phyloP scores from a whole-genome alignment of 768 basidiomycete genomes.

The Agaricus blazei region DNA sequence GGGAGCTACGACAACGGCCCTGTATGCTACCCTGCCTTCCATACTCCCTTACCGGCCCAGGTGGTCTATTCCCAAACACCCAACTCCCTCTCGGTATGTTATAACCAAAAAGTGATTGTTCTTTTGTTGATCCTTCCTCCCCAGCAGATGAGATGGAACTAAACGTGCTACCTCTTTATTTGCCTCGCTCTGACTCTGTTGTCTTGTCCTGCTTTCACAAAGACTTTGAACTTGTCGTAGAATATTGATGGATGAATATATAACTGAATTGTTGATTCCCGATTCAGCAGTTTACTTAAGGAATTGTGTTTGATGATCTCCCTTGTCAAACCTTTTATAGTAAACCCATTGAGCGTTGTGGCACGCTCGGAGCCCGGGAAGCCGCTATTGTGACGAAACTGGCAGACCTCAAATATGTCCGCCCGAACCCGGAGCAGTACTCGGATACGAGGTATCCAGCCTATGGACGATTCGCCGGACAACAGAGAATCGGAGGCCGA shows the following conservation, averaged over 20 bases:
- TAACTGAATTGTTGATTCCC: no score
- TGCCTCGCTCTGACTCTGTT: background rate
- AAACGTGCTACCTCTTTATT: background rate
- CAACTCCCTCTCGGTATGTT: slow-evolving; percentile 23
- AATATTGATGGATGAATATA: no score
- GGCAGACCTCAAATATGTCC: slow-evolving; percentile 20
- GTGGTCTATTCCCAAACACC: slow-evolving; percentile 17
- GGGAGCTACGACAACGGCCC: background rate
- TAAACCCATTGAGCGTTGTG: no score
- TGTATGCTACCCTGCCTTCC: slow-evolving; percentile 6
- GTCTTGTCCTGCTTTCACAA: slow-evolving; percentile 5
- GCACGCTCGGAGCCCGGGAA: no score
- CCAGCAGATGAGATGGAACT: slow-evolving; percentile 15
- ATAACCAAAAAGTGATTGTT: slow-evolving; percentile 14
- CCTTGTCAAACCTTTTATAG: background rate
- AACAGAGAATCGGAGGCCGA: slow-evolving; percentile 12
- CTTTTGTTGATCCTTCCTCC: slow-evolving; percentile 5
- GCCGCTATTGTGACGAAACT: no score
- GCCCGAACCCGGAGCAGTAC: slow-evolving; percentile 46
- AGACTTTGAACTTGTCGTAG: background rate
- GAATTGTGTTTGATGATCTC: background rate
- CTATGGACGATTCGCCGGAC: slow-evolving; percentile 23
- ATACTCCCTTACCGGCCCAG: slow-evolving; percentile 5
- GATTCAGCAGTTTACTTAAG: no score
- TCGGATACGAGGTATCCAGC: slow-evolving; percentile 26